Conservation (phyloP, 768 basidiomycete species). For the Boletus rubescentipes region DNA sequence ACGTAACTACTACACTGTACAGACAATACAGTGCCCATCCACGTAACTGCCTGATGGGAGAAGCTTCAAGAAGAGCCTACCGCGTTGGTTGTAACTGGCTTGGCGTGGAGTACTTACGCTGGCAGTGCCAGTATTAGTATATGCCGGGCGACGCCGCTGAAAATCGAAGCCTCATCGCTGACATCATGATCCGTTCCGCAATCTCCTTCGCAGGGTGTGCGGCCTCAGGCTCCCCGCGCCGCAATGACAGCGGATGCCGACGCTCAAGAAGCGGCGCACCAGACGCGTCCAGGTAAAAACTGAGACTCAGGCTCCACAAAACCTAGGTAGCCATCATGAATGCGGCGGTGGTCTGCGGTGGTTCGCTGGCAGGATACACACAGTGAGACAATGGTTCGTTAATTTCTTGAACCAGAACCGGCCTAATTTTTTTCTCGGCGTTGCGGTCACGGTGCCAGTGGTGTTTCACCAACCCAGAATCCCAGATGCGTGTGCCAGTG, state of each 20-base stretch:
- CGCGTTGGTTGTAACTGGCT: constrained; percentile 34
- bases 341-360: background rate
- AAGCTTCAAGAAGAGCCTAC: constrained; percentile 27
- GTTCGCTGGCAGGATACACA: background rate
- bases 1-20: constrained; percentile 35
- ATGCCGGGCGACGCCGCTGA: background rate
- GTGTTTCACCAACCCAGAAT: background rate
- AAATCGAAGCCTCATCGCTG: background rate
- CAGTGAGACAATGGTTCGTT: background rate
- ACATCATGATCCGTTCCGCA: background rate
- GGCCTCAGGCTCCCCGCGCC: background rate
- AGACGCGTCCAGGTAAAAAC: background rate
- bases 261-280: background rate
- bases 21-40: too few species aligned
- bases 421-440: background rate
- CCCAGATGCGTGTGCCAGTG: background rate
- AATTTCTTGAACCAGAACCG: too few species aligned
- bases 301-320: background rate
- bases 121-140: too few species aligned
- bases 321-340: background rate
- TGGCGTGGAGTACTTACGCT: constrained; percentile 23
- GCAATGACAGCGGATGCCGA: too few species aligned
- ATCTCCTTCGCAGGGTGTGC: background rate
- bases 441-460: too few species aligned
- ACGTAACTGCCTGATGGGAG: constrained; percentile 31